A percentile compares a stretch with the other conserved stretches of the same genome.
Conservation (phyloP, 129 eudicot species). For the Chrysanthemum lavandulifolium region DNA sequence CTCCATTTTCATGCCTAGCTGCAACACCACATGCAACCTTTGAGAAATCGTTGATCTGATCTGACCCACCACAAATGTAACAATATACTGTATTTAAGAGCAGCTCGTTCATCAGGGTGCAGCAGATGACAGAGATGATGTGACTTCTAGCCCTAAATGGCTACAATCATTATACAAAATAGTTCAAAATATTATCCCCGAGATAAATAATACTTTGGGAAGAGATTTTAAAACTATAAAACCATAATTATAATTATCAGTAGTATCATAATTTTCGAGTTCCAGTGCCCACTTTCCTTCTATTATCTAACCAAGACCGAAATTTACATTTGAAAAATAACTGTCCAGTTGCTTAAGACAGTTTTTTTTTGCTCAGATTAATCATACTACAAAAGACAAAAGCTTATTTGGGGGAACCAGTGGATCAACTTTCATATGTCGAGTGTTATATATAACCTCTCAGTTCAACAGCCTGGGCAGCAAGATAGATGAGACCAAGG, state of each 20-base stretch:
- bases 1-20: too few species aligned
- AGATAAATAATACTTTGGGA: not conserved
- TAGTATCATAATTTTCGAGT: not conserved
- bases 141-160: not conserved
- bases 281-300: not conserved
- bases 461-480: conserved; percentile 76
- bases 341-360: not conserved
- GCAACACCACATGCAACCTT: too few species aligned
- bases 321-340: not conserved
- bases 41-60: too few species aligned
- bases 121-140: not conserved
- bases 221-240: too few species aligned
- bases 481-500: conserved; percentile 44
- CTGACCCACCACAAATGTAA: too few species aligned
- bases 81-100: conserved; percentile 14
- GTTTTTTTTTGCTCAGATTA: not conserved
- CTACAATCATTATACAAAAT: not conserved
- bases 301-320: not conserved
- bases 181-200: not conserved
- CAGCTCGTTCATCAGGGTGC: not conserved
- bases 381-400: not conserved
- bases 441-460: conserved; percentile 36
- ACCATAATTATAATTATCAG: not conserved
- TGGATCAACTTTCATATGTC: conserved; percentile 12
- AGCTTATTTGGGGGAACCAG: not conserved